Base-by-base conservation (phyloP, 306 rosid genomes). In the Astragalus membranaceus region DNA sequence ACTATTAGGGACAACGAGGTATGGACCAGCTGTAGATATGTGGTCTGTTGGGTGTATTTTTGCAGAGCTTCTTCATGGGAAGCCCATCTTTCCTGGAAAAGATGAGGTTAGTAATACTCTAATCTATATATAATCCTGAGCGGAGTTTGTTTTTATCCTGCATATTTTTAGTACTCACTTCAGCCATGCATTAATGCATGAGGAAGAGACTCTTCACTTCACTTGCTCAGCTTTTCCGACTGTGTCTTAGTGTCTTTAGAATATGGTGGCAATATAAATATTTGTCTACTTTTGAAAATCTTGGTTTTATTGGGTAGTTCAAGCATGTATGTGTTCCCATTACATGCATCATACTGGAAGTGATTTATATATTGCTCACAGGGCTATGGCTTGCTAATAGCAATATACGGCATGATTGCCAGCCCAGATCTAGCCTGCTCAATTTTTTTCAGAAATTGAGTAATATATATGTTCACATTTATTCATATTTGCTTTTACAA, bases 11-110 rank as follows among this genome's bases (percentile, higher is more conserved):
- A 76, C 91, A 53, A 88, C 91, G 7, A 86, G 77, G 78, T 88
- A 88, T 69, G 95, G 91, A 42, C 89, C 91, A 17, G 91, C 95
- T 46, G 88, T 88, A 69, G 95, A 88, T 46, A 82, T 88, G 91
- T 88, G 95, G 95, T 88, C 95, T 43, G 95, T 86, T 51, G 95
- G 95, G 75, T 86, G 95, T 69, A 88, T 86, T 74, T 88, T 88
- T 62, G 95, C 88, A 6, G 95, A 88, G 80, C 95, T 88, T 71
- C 83, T 88, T 50, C 78, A 86, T 48, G 95, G 91, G 67, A 83
- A 83, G 62, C 89, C 91, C 46, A 86, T 88, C 60, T 77, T 88
- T 63, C 89, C 88, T 60, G 95, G 95, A 67, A 88, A 83, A 84
- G 86, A 79, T 35, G 95, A 88, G 87, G 95, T 88, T 35, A 61